A percentile compares a stretch with the other conserved stretches of the same genome.
Conservation (phyloP, 805 yeast species). For the Hanseniaspora pseudoguilliermondii region DNA sequence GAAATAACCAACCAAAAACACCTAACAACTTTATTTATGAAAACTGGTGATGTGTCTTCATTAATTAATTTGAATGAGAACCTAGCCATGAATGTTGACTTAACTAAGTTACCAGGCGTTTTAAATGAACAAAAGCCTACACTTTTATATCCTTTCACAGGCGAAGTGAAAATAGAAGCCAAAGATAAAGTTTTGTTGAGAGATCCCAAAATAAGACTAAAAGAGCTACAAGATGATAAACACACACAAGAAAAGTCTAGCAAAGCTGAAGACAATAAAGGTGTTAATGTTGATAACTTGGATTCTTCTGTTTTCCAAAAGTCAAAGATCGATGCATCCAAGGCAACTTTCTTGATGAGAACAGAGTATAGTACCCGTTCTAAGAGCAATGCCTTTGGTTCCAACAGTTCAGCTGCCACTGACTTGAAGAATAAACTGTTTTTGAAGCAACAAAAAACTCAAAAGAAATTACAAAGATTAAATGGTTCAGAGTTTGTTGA, state of each 20-base stretch:
- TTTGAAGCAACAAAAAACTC: conserved; percentile 16
- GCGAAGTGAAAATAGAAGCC: conserved; percentile 49
- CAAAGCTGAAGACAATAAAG: background rate
- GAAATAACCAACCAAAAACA: conserved; percentile 23
- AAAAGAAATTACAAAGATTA: conserved; percentile 19
- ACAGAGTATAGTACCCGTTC: conserved; percentile 66
- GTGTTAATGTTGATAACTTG: background rate
- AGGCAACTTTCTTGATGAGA: conserved; percentile 73
- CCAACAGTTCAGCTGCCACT: conserved; percentile 16
- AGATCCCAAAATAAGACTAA: conserved; percentile 40
- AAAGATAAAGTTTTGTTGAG: conserved; percentile 61
- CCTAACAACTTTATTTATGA: conserved; percentile 59
- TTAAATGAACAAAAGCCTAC: conserved; percentile 48
- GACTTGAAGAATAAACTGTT: conserved; percentile 12
- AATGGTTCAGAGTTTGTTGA: conserved; percentile 22
- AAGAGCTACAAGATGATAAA: conserved; percentile 7
- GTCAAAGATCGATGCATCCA: conserved; percentile 26
- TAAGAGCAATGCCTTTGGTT: conserved; percentile 25
- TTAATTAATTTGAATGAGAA: conserved; percentile 47
- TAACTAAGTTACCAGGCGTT: conserved; percentile 51
- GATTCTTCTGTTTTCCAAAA: conserved; percentile 21
- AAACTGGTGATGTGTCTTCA: conserved; percentile 50
- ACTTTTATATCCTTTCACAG: conserved; percentile 29
- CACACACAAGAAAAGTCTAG: conserved; percentile 7
- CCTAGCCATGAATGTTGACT: conserved; percentile 66